These are phyloP conservation scores for Thraustochytrium sp. DNA, from an alignment of 352 stramenopile genomes.

Conservation along the genomic window DNA sequence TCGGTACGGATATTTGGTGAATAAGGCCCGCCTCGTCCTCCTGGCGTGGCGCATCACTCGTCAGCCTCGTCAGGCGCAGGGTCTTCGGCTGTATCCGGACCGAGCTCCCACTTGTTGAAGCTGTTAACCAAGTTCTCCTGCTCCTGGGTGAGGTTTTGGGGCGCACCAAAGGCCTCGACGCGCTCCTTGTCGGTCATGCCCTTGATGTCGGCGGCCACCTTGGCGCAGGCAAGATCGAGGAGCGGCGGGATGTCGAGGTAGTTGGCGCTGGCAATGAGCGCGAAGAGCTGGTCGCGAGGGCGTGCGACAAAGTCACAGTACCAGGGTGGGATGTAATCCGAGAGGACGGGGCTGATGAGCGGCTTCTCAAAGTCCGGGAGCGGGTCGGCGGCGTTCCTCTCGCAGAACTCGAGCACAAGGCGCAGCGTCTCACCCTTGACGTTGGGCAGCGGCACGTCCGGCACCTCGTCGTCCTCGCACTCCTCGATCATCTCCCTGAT, in stretches of 20 bases:
- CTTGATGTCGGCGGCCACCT: slow-evolving; percentile 70
- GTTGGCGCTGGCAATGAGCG: slow-evolving; percentile 97
- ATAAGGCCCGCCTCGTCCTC: too few species aligned
- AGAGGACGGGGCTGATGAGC: slow-evolving; percentile 92
- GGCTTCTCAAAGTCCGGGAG: slow-evolving; percentile 99
- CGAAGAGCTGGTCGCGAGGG: slow-evolving; percentile 97
- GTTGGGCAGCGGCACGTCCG: slow-evolving; percentile 42
- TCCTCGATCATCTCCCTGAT: slow-evolving; percentile 95
- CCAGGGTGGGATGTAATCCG: slow-evolving; percentile 95
- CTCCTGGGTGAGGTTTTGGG: background rate
- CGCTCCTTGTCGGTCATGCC: background rate
- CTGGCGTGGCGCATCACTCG: too few species aligned
- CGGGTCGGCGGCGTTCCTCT: slow-evolving; percentile 74
- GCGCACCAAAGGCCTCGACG: background rate
- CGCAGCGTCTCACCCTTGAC: slow-evolving; percentile 33
- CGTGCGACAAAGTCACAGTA: slow-evolving; percentile 96
- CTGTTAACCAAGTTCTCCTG: background rate
- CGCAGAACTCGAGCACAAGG: slow-evolving; percentile 48
- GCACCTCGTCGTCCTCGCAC: slow-evolving; percentile 51
- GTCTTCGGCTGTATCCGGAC: background rate
- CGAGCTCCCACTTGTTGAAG: background rate
- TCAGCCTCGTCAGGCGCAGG: too few species aligned
- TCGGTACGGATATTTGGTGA: too few species aligned
- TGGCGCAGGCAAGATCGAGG: slow-evolving; percentile 79
- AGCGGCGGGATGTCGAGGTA: slow-evolving; percentile 95